Evolutionary conservation across 805 yeast species (phyloP).

Genomic region (Nakazawaea ambrosiae): DNA sequence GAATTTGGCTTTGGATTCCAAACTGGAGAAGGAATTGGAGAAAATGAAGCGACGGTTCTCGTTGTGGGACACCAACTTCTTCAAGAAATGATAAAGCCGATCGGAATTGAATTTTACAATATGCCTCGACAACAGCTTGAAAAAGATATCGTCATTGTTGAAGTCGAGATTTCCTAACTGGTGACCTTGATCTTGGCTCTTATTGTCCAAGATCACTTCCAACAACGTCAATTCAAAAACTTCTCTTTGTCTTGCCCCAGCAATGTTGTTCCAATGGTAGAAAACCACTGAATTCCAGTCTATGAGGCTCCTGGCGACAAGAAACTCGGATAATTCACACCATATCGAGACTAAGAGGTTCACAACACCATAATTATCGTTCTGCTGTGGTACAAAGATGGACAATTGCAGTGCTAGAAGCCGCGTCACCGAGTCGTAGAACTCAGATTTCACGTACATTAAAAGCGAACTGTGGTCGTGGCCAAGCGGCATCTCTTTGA

Average conservation of each 20-base stretch:
- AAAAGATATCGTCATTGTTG: background rate
- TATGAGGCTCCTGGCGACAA: background rate
- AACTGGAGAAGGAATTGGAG: background rate
- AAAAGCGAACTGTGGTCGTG: background rate
- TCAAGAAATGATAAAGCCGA: background rate
- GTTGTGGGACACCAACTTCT: background rate
- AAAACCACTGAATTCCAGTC: conserved; percentile 7
- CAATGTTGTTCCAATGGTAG: conserved; percentile 6
- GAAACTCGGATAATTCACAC: conserved; percentile 3
- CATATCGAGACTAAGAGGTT: conserved; percentile 1
- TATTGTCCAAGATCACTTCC: no score
- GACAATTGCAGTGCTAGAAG: conserved; percentile 7
- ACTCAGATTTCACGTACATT: background rate
- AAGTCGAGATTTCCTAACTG: no score
- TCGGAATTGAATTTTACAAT: conserved; percentile 2
- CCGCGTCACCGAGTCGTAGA: conserved; percentile 1
- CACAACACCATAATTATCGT: background rate
- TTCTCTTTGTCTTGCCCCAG: conserved; percentile 8
- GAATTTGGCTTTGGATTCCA: background rate
- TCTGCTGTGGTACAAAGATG: background rate
- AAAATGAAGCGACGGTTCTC: background rate
- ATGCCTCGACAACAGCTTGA: conserved; percentile 1
- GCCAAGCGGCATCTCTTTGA: background rate
- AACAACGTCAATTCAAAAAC: conserved; percentile 5
- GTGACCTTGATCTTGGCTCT: no score